These are phyloP conservation scores for Hypoxylon sp. DNA, from an alignment of 2,329 filamentous ascomycete species.

Conservation along the genomic window DNA sequence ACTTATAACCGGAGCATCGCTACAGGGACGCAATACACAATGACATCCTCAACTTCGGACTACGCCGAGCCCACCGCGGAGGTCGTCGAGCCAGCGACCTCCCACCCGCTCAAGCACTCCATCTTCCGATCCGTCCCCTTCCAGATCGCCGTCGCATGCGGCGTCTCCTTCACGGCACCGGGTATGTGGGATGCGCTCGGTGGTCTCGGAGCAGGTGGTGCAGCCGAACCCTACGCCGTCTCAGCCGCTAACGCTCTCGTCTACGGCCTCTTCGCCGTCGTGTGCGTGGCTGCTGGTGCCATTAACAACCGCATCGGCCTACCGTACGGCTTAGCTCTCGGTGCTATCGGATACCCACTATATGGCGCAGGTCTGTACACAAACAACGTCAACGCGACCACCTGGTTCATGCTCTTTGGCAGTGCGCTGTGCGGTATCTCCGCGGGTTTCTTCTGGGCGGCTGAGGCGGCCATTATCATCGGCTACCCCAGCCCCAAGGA, in stretches of 20 bases:
- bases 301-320: conserved; percentile 58
- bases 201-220: conserved; percentile 60
- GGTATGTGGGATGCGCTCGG: conserved; percentile 62
- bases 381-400: conserved; percentile 73
- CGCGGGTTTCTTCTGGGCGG: conserved; percentile 77
- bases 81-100: conserved; percentile 14
- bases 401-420: conserved; percentile 75
- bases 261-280: conserved; percentile 61
- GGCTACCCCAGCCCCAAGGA: conserved; percentile 75
- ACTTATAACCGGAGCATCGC: conserved; percentile 5
- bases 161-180: conserved; percentile 59
- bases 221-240: conserved; percentile 59
- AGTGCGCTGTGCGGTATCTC: conserved; percentile 73
- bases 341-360: conserved; percentile 72
- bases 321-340: conserved; percentile 59
- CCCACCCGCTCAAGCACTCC: conserved; percentile 45
- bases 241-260: conserved; percentile 63
- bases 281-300: conserved; percentile 59
- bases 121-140: conserved; percentile 55
- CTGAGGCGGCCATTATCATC: conserved; percentile 76
- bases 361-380: conserved; percentile 75
- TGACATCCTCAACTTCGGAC: conserved; percentile 37
- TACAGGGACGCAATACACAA: conserved; percentile 14
- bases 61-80: conserved; percentile 28
- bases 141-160: conserved; percentile 58